Evolutionary conservation across 805 yeast species (phyloP).

Genomic region (Saturnispora halmiae): DNA sequence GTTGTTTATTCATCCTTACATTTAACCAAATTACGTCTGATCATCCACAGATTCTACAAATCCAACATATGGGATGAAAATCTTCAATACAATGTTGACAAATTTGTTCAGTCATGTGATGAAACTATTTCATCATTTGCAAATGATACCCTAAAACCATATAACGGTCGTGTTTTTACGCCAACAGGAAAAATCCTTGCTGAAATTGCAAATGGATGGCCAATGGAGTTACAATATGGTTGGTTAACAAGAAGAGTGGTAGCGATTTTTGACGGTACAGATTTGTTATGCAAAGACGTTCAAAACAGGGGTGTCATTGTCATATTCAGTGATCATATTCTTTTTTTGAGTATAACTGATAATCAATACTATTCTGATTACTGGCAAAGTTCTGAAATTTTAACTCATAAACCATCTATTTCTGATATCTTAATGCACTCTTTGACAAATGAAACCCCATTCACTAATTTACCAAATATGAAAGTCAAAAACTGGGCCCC

Average conservation of each 20-base stretch:
- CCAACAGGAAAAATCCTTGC: constrained; percentile 86
- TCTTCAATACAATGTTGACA: constrained; percentile 24
- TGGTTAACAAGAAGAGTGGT: constrained; percentile 85
- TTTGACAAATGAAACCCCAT: constrained; percentile 72
- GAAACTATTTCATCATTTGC: constrained; percentile 80
- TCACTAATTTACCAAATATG: constrained; percentile 56
- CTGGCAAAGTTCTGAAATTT: constrained; percentile 7
- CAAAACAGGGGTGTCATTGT: constrained; percentile 49
- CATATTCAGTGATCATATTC: constrained; percentile 70
- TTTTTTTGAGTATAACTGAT: constrained; percentile 48
- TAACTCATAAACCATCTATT: constrained; percentile 43
- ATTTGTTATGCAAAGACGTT: constrained; percentile 21
- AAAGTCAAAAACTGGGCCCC: constrained; percentile 60
- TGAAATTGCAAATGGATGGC: constrained; percentile 83
- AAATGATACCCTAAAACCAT: constrained; percentile 39
- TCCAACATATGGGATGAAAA: constrained; percentile 38
- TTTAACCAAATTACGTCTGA: constrained; percentile 58
- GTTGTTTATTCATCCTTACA: constrained; percentile 65
- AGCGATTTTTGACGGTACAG: constrained; percentile 45
- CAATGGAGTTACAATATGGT: constrained; percentile 73
- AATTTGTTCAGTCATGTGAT: constrained; percentile 43
- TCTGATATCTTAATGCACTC: constrained; percentile 88
- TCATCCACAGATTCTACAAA: constrained; percentile 51
- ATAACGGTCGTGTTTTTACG: constrained; percentile 65
- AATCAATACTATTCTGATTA: constrained; percentile 25